Percentiles rank a stretch among this genome's conserved stretches.
Conservation (phyloP, 345 rosid genomes). For the Linum tenue region DNA sequence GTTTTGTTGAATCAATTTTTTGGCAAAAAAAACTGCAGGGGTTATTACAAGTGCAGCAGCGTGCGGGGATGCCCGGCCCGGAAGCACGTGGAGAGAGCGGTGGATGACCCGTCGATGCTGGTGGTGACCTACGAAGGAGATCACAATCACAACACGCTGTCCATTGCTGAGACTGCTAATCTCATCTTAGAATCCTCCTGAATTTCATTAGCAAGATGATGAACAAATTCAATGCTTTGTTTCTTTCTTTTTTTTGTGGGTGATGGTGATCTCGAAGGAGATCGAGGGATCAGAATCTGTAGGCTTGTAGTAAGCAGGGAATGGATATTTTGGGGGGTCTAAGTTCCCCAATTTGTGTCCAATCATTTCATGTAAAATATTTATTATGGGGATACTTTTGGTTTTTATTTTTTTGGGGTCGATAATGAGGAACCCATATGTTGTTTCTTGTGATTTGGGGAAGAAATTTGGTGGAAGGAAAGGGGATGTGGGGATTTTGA, state of each 20-base stretch:
- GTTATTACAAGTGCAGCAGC: conserved; percentile 7
- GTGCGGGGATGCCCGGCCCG: conserved; percentile 3
- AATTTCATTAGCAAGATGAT: conserved; percentile 8
- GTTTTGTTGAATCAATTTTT: neutral
- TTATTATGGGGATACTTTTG: neutral
- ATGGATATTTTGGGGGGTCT: neutral
- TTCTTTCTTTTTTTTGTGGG: neutral
- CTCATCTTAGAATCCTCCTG: conserved; percentile 83
- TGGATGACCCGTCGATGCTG: conserved; percentile 3
- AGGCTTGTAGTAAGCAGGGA: neutral
- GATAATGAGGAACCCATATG: conserved; percentile 1
- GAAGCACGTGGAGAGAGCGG: conserved; percentile 2
- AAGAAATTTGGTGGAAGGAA: no score
- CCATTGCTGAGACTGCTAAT: conserved; percentile 50
- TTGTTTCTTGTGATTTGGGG: conserved; percentile 1
- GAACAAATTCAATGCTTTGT: neutral
- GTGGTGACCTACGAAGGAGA: conserved; percentile 2
- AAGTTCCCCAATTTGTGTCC: no score
- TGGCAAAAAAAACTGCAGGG: neutral
- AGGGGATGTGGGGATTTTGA: no score
- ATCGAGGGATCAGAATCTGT: conserved; percentile 7
- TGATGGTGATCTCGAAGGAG: conserved; percentile 30
- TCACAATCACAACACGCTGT: conserved; percentile 22
- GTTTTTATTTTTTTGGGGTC: neutral
- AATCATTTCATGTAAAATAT: no score